Conservation (phyloP, 371 early-diverging fungal species). For the Lichtheimia hyalospora region DNA sequence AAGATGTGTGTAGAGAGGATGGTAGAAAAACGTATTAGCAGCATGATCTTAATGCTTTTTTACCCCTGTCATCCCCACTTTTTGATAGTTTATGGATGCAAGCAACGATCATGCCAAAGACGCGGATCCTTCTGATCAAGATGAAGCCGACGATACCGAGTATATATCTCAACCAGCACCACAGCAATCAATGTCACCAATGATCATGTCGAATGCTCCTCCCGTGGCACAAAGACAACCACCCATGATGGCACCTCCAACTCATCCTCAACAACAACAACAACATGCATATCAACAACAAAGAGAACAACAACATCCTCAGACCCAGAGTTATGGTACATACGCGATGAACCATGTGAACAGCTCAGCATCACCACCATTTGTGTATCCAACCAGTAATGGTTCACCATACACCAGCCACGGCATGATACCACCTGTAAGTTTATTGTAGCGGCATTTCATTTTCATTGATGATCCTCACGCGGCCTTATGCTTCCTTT, state of each 20-base stretch:
- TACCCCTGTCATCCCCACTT: too few species aligned
- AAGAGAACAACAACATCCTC: not conserved
- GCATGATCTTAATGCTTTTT: too few species aligned
- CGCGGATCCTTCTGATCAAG: constrained; percentile 12
- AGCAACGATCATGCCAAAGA: constrained; percentile 10
- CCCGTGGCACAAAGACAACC: not conserved
- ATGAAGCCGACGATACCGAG: constrained; percentile 9
- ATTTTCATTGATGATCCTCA: too few species aligned
- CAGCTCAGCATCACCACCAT: constrained; percentile 3
- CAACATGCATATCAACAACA: not conserved
- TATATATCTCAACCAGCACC: constrained; percentile 14
- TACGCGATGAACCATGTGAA: not conserved
- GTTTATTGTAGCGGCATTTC: not conserved
- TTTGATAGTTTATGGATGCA: constrained; percentile 12
- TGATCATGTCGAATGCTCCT: not conserved
- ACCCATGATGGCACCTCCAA: constrained; percentile 2
- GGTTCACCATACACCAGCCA: not conserved
- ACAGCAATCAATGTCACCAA: constrained; percentile 8
- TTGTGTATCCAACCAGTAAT: constrained; percentile 2
- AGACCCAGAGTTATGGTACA: constrained; percentile 3
- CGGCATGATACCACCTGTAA: not conserved
- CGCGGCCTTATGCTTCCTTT: too few species aligned
- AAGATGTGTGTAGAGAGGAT: not conserved
- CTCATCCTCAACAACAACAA: constrained; percentile 4
- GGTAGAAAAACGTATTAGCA: too few species aligned